A percentile compares a stretch with the other conserved stretches of the same genome.
Conservation (phyloP, 2,329 filamentous ascomycete species). For the Sclerotinia minor region DNA sequence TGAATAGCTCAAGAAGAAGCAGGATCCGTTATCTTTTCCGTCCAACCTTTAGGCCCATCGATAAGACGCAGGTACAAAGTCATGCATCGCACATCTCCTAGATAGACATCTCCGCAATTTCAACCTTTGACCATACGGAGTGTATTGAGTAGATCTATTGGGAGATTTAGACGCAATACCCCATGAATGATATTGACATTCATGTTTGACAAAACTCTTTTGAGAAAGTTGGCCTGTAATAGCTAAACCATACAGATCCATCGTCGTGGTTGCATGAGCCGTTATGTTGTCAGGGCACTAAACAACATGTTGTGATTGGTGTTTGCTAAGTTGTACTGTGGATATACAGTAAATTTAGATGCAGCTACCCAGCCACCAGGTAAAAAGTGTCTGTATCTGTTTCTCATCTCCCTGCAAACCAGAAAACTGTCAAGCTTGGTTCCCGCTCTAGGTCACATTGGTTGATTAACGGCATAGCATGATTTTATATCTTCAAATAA, state of each 20-base stretch:
- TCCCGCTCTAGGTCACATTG: conserved; percentile 1
- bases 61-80: conserved; percentile 12
- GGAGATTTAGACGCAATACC: conserved; percentile 1
- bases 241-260: conserved; percentile 1
- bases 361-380: conserved; percentile 24
- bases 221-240: background rate
- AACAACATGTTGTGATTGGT: conserved; percentile 5
- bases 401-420: conserved; percentile 25
- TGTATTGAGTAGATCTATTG: background rate
- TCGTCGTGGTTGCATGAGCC: conserved; percentile 9
- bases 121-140: background rate
- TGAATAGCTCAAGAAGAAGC: background rate
- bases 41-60: background rate
- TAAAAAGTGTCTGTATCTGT: conserved; percentile 11
- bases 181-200: background rate
- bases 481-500: background rate
- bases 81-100: background rate
- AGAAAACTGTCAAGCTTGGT: conserved; percentile 18
- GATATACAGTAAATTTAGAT: conserved; percentile 19
- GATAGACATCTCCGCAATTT: conserved; percentile 8
- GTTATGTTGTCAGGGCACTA: background rate
- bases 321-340: background rate
- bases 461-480: background rate
- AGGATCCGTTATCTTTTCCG: background rate
- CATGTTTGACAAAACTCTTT: background rate